Conservation (phyloP, 495 filamentous ascomycete genomes). For the Bacidia gigantensis region DNA sequence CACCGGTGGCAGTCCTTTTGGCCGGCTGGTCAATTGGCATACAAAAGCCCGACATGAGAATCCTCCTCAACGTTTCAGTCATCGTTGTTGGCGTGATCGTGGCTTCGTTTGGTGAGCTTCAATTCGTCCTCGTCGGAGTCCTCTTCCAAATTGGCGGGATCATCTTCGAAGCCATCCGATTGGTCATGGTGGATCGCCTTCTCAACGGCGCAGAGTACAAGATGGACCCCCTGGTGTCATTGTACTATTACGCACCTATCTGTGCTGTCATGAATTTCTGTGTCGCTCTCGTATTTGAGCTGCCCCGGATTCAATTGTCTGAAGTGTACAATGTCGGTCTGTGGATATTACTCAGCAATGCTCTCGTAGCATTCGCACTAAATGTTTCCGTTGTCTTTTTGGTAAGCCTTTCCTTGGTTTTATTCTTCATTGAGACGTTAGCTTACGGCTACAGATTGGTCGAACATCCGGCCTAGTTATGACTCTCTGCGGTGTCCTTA, state of each 20-base stretch:
- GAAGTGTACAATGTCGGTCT: constrained; percentile 44
- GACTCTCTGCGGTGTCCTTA: constrained; percentile 94
- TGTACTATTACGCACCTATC: constrained; percentile 76
- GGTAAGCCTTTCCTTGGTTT: constrained; percentile 31
- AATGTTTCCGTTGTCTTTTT: constrained; percentile 67
- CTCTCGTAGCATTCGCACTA: constrained; percentile 58
- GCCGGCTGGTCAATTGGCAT: constrained; percentile 51
- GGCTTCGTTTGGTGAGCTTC: constrained; percentile 62
- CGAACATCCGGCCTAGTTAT: constrained; percentile 93
- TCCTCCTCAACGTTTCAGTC: constrained; percentile 52
- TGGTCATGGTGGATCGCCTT: constrained; percentile 65
- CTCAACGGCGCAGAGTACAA: constrained; percentile 53
- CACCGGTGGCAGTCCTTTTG: constrained; percentile 54
- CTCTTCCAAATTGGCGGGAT: constrained; percentile 57
- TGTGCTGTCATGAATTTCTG: constrained; percentile 62
- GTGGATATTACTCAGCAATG: constrained; percentile 48
- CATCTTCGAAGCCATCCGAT: constrained; percentile 58
- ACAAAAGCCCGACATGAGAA: constrained; percentile 42
- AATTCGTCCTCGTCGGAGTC: constrained; percentile 55
- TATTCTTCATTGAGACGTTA: no score
- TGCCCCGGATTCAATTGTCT: constrained; percentile 35
- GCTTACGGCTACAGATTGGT: constrained; percentile 54
- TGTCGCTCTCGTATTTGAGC: constrained; percentile 48
- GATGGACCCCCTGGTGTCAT: constrained; percentile 72
- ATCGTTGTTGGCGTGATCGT: constrained; percentile 64